Conservation (phyloP, 305 asterid genomes). For the Solanum chacoense region DNA sequence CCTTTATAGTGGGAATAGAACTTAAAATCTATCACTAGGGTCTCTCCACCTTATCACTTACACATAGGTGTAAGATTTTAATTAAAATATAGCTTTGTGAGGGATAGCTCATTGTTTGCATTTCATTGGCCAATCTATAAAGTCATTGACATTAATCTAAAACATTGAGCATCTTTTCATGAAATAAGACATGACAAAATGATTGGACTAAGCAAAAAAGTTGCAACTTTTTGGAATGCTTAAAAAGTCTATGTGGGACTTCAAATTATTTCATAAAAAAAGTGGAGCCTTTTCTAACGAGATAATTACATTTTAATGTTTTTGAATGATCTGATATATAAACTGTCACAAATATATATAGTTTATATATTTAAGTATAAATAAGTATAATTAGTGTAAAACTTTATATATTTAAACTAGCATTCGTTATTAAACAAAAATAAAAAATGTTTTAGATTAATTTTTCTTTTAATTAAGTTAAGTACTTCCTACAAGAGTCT, state of each 20-base stretch:
- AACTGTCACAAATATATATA: not conserved
- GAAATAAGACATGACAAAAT: conserved; percentile 1
- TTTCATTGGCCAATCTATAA: not conserved
- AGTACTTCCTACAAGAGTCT: not conserved
- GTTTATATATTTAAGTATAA: not conserved
- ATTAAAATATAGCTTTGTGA: not conserved
- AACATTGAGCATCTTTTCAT: not conserved
- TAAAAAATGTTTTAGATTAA: not conserved
- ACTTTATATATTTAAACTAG: not conserved
- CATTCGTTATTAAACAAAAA: not conserved
- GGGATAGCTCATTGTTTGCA: not conserved
- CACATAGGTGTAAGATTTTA: not conserved
- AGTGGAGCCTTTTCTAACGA: not conserved
- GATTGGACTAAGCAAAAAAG: conserved; percentile 2
- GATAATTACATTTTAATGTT: not conserved
- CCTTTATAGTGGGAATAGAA: not conserved
- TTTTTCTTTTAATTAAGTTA: not conserved
- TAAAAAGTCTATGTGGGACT: not conserved
- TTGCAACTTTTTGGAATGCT: not conserved
- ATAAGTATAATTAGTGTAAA: not conserved
- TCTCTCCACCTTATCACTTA: not conserved
- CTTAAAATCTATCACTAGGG: not conserved
- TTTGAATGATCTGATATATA: not conserved
- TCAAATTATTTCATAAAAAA: not conserved
- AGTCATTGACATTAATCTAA: not conserved